These are phyloP conservation scores for Aspergillus novofumigatus DNA, from an alignment of 2,329 filamentous ascomycete genomes.

Conservation along the genomic window DNA sequence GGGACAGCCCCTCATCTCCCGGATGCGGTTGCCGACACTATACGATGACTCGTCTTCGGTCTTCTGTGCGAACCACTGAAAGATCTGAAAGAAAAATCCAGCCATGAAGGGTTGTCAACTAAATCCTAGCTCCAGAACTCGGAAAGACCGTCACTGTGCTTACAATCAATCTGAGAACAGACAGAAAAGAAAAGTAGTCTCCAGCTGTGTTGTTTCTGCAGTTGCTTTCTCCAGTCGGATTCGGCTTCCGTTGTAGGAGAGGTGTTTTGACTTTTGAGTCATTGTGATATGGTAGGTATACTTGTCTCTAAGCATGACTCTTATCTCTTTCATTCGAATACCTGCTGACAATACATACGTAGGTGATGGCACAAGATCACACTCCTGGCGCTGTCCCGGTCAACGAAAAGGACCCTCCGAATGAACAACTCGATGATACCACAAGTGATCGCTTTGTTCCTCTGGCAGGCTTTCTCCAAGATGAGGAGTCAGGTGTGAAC, in stretches of 20 bases:
- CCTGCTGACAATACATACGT: not conserved
- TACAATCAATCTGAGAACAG: not conserved
- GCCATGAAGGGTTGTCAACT: not conserved
- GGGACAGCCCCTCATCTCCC: not conserved
- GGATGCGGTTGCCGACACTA: not conserved
- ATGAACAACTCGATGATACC: constrained; percentile 3
- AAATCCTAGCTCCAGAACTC: not conserved
- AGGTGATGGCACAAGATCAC: not conserved
- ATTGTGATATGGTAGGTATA: not conserved
- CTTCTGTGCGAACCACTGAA: constrained; percentile 9
- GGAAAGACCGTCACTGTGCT: not conserved
- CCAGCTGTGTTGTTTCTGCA: not conserved
- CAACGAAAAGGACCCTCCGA: not conserved
- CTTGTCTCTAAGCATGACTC: not conserved
- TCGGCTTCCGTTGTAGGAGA: not conserved
- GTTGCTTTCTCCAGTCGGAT: not conserved
- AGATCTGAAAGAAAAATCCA: not conserved
- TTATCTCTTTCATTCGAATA: not conserved
- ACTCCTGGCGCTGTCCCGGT: not conserved
- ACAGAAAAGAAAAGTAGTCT: not conserved
- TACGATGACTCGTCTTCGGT: constrained; percentile 2
- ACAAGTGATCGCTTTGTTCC: constrained; percentile 7
- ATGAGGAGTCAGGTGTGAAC: constrained; percentile 19
- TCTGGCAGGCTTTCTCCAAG: constrained; percentile 2
- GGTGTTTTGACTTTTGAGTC: not conserved